These are phyloP conservation scores for Fusarium sp. DNA, from an alignment of 2,329 filamentous ascomycete species.

Conservation along the genomic window DNA sequence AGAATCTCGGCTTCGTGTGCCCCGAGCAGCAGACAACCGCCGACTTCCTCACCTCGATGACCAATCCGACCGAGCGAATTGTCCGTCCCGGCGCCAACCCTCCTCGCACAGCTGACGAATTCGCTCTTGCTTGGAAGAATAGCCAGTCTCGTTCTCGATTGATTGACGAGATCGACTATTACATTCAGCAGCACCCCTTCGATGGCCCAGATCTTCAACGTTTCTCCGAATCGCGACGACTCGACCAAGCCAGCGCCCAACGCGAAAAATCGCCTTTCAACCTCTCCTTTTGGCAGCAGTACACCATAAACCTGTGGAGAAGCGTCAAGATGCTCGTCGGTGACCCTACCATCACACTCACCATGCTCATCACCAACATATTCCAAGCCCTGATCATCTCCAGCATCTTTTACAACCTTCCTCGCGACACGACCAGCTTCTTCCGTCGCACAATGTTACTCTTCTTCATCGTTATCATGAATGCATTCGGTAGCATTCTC, in stretches of 20 bases:
- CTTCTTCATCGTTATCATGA: slow-evolving; percentile 39
- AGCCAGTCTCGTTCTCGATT: slow-evolving; percentile 44
- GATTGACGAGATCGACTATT: slow-evolving; percentile 48
- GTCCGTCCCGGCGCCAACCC: slow-evolving; percentile 48
- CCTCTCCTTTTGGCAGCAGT: slow-evolving; percentile 28
- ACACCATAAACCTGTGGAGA: slow-evolving; percentile 25
- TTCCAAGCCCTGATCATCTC: slow-evolving; percentile 31
- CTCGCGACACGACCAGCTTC: slow-evolving; percentile 20
- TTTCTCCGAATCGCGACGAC: slow-evolving; percentile 33
- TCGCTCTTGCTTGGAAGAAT: slow-evolving; percentile 49
- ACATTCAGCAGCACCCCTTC: slow-evolving; percentile 40
- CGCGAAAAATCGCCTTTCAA: slow-evolving; percentile 33
- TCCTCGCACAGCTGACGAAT: slow-evolving; percentile 53
- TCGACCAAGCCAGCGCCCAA: slow-evolving; percentile 35
- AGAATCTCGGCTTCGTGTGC: slow-evolving; percentile 66
- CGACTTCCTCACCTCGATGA: slow-evolving; percentile 73
- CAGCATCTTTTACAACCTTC: slow-evolving; percentile 38
- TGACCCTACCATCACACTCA: slow-evolving; percentile 27
- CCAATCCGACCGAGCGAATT: slow-evolving; percentile 51
- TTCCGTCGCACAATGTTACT: slow-evolving; percentile 22
- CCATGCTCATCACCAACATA: slow-evolving; percentile 37
- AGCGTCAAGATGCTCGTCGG: slow-evolving; percentile 25
- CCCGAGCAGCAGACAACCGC: slow-evolving; percentile 70
- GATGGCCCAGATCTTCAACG: slow-evolving; percentile 36
- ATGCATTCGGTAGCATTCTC: slow-evolving; percentile 37